Evolutionary conservation across 129 eudicot genomes (phyloP).

Genomic region (Helianthus annuus): HanXRQr2.0-SUNRISE NC_035433.2:43024805-43025304

Average conservation of each 20-base stretch:
- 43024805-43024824: background rate
- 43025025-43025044: background rate
- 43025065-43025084: background rate
- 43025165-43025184: too few relatives aligned
- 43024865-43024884: background rate
- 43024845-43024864: background rate
- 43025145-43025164: too few relatives aligned
- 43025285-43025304: too few relatives aligned
- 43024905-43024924: background rate
- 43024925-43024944: background rate
- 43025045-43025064: background rate
- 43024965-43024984: background rate
- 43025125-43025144: too few relatives aligned
- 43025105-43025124: too few relatives aligned
- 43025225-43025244: too few relatives aligned
- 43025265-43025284: too few relatives aligned
- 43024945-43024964: background rate
- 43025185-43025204: too few relatives aligned
- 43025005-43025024: background rate
- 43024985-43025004: too few relatives aligned
- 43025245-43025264: too few relatives aligned
- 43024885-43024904: background rate
- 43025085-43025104: too few relatives aligned
- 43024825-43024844: background rate
- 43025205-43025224: too few relatives aligned